These are phyloP conservation scores for Hypholoma sublateritium DNA, from an alignment of 768 basidiomycete genomes.

Conservation along the genomic window DNA sequence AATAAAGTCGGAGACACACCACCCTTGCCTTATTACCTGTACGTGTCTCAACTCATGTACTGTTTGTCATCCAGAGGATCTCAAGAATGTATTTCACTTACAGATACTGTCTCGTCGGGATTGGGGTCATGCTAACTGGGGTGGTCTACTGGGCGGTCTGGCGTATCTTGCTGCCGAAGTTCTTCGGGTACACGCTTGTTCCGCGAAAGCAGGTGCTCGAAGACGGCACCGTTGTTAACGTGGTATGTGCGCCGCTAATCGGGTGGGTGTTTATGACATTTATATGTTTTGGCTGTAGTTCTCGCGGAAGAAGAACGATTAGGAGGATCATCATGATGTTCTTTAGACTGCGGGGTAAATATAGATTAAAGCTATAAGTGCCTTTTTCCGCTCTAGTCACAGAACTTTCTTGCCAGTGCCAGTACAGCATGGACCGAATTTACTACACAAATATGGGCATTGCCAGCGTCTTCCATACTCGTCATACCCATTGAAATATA, in stretches of 20 bases:
- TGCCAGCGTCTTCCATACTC: no score
- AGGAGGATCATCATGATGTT: background rate
- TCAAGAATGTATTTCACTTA: background rate
- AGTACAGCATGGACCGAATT: no score
- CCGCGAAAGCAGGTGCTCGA: slow-evolving; percentile 46
- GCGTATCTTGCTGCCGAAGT: slow-evolving; percentile 47
- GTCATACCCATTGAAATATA: no score
- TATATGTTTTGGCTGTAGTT: slow-evolving; percentile 8
- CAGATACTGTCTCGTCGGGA: slow-evolving; percentile 56
- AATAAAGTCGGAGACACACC: slow-evolving; percentile 59
- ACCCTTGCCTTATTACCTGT: slow-evolving; percentile 59
- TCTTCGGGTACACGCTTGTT: slow-evolving; percentile 48
- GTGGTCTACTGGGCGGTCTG: slow-evolving; percentile 56
- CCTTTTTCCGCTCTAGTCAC: background rate
- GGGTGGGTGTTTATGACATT: background rate
- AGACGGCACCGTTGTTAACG: slow-evolving; percentile 55
- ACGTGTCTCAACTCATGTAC: slow-evolving; percentile 21
- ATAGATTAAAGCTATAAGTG: background rate
- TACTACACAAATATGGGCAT: no score
- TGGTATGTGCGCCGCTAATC: slow-evolving; percentile 35
- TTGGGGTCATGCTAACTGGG: slow-evolving; percentile 44
- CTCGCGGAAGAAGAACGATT: slow-evolving; percentile 13
- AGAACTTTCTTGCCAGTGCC: no score
- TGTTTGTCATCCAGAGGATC: background rate
- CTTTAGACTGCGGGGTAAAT: no score